phyloP scores from a whole-genome alignment of 2,329 filamentous ascomycete species.

The Trichoderma sp. region DNA sequence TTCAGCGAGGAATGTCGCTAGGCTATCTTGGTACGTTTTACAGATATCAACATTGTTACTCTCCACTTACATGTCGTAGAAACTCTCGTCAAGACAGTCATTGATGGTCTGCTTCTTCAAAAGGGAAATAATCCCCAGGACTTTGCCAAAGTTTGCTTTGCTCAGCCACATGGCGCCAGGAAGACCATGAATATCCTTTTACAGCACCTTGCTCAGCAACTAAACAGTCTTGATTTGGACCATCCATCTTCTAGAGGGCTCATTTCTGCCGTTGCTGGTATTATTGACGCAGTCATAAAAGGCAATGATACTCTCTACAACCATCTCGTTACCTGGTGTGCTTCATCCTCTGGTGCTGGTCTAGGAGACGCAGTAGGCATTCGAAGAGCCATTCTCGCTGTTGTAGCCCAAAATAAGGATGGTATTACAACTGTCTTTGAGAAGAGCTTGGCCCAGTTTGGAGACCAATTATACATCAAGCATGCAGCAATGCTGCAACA shows the following conservation, averaged over 20 bases:
- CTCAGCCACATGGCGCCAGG: constrained; percentile 28
- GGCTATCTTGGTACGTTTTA: constrained; percentile 64
- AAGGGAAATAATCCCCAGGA: constrained; percentile 21
- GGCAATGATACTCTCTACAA: constrained; percentile 48
- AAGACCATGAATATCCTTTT: constrained; percentile 31
- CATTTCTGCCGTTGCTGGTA: constrained; percentile 57
- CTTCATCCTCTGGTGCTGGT: constrained; percentile 61
- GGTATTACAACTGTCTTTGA: constrained; percentile 59
- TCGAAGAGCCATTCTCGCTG: constrained; percentile 62
- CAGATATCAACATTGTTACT: background rate
- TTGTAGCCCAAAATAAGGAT: constrained; percentile 51
- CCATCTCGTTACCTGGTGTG: constrained; percentile 63
- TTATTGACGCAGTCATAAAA: constrained; percentile 51
- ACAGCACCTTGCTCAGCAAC: constrained; percentile 44
- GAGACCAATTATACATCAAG: constrained; percentile 81
- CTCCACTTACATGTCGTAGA: constrained; percentile 36
- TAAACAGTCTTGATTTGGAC: constrained; percentile 37
- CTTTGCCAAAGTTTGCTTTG: constrained; percentile 34
- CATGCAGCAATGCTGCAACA: constrained; percentile 84
- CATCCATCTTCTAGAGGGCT: constrained; percentile 32
- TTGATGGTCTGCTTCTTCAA: constrained; percentile 40
- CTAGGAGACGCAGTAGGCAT: constrained; percentile 63
- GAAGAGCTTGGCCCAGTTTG: constrained; percentile 70
- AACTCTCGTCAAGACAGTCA: constrained; percentile 35
- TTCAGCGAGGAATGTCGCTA: constrained; percentile 62